These are phyloP conservation scores for Solanum sitiens DNA, from an alignment of 257 asterid genomes.

Conservation along the genomic window DNA sequence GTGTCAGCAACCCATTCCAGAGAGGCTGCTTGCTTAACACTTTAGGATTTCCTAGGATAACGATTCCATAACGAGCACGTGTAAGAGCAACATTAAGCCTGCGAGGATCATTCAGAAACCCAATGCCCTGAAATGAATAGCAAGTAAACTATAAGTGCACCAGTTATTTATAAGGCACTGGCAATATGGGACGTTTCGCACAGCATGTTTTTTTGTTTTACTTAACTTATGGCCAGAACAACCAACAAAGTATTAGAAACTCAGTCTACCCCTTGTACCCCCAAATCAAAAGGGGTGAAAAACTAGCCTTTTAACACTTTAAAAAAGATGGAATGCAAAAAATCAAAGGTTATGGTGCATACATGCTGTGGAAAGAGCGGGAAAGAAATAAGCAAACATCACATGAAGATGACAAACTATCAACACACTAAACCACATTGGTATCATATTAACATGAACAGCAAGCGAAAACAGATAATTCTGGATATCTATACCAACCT, in stretches of 20 bases:
- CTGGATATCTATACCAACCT: constrained; percentile 36
- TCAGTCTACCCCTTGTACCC: not conserved
- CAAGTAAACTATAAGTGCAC: not conserved
- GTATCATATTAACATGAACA: not conserved
- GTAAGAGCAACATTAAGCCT: constrained; percentile 98
- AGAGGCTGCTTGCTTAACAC: constrained; percentile 93
- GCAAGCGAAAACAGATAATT: not conserved
- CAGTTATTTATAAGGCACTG: not conserved
- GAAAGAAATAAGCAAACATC: not conserved
- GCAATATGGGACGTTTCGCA: not conserved
- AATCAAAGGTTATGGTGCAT: not conserved
- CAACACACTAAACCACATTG: not conserved
- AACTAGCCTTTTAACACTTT: not conserved
- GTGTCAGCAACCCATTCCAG: constrained; percentile 91
- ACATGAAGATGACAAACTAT: not conserved
- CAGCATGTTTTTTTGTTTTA: not conserved
- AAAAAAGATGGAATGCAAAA: not conserved
- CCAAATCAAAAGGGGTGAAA: not conserved
- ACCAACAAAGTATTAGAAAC: not conserved
- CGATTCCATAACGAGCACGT: constrained; percentile 99
- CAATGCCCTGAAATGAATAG: constrained; percentile 60
- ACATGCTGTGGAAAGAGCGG: not conserved
- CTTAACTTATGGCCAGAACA: not conserved
- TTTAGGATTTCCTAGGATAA: constrained; percentile 93
- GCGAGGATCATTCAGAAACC: constrained; percentile 97